Evolutionary conservation across 2,329 filamentous ascomycete species (phyloP).

Genomic region (Trichoderma semiorbis): DNA sequence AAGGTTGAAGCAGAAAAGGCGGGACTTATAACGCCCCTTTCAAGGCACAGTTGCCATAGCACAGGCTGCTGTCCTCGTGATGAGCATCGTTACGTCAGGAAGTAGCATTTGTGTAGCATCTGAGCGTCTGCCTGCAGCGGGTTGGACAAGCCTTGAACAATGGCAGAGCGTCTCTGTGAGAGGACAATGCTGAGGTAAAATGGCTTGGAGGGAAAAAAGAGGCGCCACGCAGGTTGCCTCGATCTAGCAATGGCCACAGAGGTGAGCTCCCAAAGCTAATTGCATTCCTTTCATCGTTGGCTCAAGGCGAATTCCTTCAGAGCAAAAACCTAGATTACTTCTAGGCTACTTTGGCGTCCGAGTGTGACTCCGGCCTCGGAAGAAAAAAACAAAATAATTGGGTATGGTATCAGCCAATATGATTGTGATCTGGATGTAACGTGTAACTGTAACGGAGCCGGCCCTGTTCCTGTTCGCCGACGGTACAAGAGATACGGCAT

Average conservation of each 20-base stretch:
- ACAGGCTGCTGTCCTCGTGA: conserved; percentile 12
- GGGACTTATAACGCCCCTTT: conserved; percentile 8
- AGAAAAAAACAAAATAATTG: neutral
- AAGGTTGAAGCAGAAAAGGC: neutral
- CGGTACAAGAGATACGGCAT: neutral
- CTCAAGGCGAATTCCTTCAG: neutral
- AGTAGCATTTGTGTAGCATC: conserved; percentile 10
- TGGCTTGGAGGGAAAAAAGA: neutral
- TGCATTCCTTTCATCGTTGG: neutral
- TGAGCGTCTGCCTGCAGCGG: neutral
- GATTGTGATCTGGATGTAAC: neutral
- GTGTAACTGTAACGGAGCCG: neutral
- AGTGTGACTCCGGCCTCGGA: neutral
- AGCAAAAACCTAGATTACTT: neutral
- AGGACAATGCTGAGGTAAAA: neutral
- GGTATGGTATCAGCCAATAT: neutral
- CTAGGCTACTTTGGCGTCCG: neutral
- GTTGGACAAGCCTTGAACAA: neutral
- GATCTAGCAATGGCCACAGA: neutral
- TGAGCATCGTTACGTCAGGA: conserved; percentile 16
- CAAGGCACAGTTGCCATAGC: neutral
- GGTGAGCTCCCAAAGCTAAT: neutral
- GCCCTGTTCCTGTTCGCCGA: neutral
- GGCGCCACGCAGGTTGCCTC: neutral
- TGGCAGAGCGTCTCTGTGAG: neutral